Base-by-base conservation (phyloP, 2,329 filamentous ascomycete genomes). In the Arthrinium phaeospermum region DNA sequence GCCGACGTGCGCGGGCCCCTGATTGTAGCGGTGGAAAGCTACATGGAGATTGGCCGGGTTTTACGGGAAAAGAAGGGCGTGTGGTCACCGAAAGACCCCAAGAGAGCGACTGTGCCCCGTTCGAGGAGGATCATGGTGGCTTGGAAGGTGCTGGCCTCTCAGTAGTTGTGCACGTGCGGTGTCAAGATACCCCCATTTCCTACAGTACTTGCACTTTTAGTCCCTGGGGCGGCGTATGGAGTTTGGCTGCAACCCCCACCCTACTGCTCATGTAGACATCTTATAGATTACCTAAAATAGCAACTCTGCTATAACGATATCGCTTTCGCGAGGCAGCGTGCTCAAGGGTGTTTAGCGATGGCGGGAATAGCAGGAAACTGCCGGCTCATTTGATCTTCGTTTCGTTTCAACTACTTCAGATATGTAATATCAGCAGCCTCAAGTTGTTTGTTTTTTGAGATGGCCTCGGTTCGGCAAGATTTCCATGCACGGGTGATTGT, bases 31-130 rank as follows among this genome's bases (percentile, higher is more conserved):
- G 91, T 94, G 0, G 91, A 94, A 80, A 93, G 91, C 75, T 94
- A 94, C 77, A 92, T 94, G 89, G 91, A 93, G 79, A 94, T 94
- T 78, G 92, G 91, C 19, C 82, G 91, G 57, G 89, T 91, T n/a
- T 77, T 93, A 37, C 81, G 84, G 71, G 83, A 86, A 67, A 75
- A 73, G 64, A 76, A 70, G 12, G 75, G 74, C 6, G 72, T 74
- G 12, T 74, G 72, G 30, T 77, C 75, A 2, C 73, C 74, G n/a
- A 75, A 73, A 24, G 76, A 74, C 57, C 77, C 72, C 49, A 77
- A 76, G 10, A 75, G 77, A 34, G 79, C 78, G 12, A 80, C 79
- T 4, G 80, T 81, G 4, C 77, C 80, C 69, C 77, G 75, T 1
- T 74, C 70, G 10, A 78, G 79, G 45, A 76, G 80, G 10, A 19